Evolutionary conservation across 306 rosid species (phyloP).

Genomic region (Vachellia collinsii): DNA sequence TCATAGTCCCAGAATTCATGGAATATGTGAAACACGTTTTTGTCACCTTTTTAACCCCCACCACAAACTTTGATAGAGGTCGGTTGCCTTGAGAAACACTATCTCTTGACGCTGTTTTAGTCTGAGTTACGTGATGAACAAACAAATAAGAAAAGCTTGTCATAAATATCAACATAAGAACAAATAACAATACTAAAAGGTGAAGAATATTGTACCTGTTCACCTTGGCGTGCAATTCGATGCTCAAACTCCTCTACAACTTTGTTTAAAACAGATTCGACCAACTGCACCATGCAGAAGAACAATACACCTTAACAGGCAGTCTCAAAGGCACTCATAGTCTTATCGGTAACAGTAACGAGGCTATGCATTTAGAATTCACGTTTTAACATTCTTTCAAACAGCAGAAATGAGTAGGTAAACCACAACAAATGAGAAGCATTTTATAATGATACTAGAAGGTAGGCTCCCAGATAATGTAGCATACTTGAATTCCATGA

Average conservation of each 20-base stretch:
- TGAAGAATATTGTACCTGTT: constrained; percentile 53
- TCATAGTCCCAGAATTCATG: background rate
- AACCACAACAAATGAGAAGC: constrained; percentile 13
- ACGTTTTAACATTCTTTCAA: constrained; percentile 15
- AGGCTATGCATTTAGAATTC: constrained; percentile 33
- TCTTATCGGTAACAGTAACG: constrained; percentile 13
- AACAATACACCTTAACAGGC: constrained; percentile 31
- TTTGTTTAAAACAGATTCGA: constrained; percentile 85
- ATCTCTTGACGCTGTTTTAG: constrained; percentile 50
- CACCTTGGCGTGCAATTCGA: constrained; percentile 66
- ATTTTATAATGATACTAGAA: background rate
- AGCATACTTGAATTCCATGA: constrained; percentile 5
- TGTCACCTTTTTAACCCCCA: constrained; percentile 61
- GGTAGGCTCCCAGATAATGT: background rate
- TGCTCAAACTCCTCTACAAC: constrained; percentile 89
- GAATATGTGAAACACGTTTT: constrained; percentile 28
- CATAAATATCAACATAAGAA: constrained; percentile 21
- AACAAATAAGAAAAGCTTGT: constrained; percentile 29
- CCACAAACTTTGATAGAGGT: constrained; percentile 46
- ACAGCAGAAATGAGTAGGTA: background rate
- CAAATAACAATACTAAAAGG: constrained; percentile 7
- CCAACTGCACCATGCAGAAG: constrained; percentile 64
- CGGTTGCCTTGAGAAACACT: constrained; percentile 53
- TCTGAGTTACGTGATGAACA: constrained; percentile 41
- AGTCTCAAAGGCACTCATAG: constrained; percentile 27